phyloP scores from a whole-genome alignment of 306 rosid species.

The Clitoria ternatea region DNA sequence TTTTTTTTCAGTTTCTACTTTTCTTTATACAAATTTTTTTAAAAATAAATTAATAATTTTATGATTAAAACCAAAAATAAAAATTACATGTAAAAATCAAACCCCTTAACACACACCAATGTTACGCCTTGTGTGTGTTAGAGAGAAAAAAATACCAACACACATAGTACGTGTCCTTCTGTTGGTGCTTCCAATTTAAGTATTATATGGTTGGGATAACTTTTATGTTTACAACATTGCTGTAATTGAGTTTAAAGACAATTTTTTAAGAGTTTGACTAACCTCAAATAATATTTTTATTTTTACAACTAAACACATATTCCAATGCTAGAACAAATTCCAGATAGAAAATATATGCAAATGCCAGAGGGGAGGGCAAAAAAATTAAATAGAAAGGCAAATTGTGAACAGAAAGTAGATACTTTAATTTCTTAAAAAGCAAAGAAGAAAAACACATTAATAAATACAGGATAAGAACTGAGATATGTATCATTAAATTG shows the following conservation, averaged over 20 bases:
- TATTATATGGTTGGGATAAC: not conserved
- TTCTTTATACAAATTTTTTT: too few relatives aligned
- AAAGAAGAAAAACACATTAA: not conserved
- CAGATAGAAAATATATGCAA: not conserved
- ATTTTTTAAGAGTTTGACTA: too few relatives aligned
- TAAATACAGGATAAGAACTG: not conserved
- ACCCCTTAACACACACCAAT: too few relatives aligned
- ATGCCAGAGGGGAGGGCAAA: not conserved
- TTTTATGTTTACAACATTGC: too few relatives aligned
- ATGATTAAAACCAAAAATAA: too few relatives aligned
- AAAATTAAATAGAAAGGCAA: not conserved
- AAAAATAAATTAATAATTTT: too few relatives aligned
- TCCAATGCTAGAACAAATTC: not conserved
- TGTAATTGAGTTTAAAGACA: too few relatives aligned
- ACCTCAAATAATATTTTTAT: too few relatives aligned
- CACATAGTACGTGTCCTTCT: not conserved
- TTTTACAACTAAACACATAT: too few relatives aligned
- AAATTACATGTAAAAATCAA: too few relatives aligned
- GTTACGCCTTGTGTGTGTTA: too few relatives aligned
- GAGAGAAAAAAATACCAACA: not conserved
- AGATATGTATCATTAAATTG: not conserved
- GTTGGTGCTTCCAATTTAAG: slow-evolving; percentile 1
- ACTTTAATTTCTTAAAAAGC: not conserved
- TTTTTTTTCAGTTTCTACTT: too few relatives aligned
- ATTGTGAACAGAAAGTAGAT: not conserved